These are phyloP conservation scores for Fibroporia radiculosa DNA, from an alignment of 768 basidiomycete species.

Conservation along the genomic window DNA sequence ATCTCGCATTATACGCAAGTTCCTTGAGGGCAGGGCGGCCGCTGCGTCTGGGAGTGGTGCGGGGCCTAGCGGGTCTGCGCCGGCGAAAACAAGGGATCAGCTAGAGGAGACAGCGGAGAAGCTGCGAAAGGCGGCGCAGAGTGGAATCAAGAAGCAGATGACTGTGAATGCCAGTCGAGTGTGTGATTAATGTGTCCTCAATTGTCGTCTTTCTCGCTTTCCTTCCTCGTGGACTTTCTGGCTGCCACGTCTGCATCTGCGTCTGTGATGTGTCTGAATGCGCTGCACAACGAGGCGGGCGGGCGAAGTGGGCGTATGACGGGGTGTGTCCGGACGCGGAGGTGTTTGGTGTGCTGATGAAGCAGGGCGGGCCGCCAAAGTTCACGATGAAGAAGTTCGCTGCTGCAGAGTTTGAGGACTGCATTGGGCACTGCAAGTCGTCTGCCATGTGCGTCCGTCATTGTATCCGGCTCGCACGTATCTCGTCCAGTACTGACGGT, in stretches of 20 bases:
- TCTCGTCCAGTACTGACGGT: neutral
- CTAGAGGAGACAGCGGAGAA: slow-evolving; percentile 37
- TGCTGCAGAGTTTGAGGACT: slow-evolving; percentile 15
- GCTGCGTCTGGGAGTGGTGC: neutral
- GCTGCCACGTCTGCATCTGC: neutral
- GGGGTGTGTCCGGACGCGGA: slow-evolving; percentile 41
- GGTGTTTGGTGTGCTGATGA: slow-evolving; percentile 39
- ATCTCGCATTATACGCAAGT: slow-evolving; percentile 27
- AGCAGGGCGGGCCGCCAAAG: slow-evolving; percentile 35
- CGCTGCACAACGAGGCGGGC: slow-evolving; percentile 15
- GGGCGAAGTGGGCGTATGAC: slow-evolving; percentile 44
- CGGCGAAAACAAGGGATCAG: slow-evolving; percentile 27
- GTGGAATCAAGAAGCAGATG: slow-evolving; percentile 49
- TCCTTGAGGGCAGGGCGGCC: slow-evolving; percentile 20
- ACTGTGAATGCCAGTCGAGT: slow-evolving; percentile 17
- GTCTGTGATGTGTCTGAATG: neutral
- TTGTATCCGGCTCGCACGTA: neutral
- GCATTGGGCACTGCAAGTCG: slow-evolving; percentile 21
- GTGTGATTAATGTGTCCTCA: neutral
- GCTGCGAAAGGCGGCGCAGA: slow-evolving; percentile 34
- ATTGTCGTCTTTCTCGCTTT: neutral
- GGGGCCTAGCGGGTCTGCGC: too few species aligned
- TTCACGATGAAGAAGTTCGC: slow-evolving; percentile 40
- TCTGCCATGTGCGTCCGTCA: slow-evolving; percentile 28
- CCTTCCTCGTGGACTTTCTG: too few species aligned